Conservation (phyloP, 1,139 yeast species). For the Debaryomyces udenii region DNA sequence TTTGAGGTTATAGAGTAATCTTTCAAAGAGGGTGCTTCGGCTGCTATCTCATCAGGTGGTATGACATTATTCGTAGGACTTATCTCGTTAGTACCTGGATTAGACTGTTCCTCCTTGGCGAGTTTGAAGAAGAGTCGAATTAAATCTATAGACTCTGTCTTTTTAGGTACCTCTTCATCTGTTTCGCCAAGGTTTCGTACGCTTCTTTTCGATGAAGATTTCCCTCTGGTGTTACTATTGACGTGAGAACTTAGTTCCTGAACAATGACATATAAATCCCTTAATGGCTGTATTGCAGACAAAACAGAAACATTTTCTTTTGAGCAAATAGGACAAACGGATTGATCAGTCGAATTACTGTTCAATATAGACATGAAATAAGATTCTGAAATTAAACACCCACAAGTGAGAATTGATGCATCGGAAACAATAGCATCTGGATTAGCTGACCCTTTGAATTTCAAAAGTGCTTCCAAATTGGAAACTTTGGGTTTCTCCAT, state of each 20-base stretch:
- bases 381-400: constrained; percentile 67
- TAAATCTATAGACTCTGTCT: constrained; percentile 37
- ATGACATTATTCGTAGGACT: constrained; percentile 12
- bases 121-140: constrained; percentile 43
- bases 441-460: constrained; percentile 27
- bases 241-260: constrained; percentile 21
- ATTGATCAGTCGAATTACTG: constrained; percentile 14
- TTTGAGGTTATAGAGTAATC: not conserved
- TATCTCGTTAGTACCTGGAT: constrained; percentile 1
- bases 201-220: constrained; percentile 30
- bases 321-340: constrained; percentile 55
- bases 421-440: constrained; percentile 41
- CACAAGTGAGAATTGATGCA: constrained; percentile 65
- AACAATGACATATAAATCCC: constrained; percentile 50
- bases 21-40: not conserved
- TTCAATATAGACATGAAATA: constrained; percentile 26
- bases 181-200: constrained; percentile 19
- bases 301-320: constrained; percentile 35
- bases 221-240: constrained; percentile 18
- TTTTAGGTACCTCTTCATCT: constrained; percentile 27
- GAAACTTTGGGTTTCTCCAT: constrained; percentile 34
- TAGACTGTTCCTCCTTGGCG: constrained; percentile 41
- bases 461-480: constrained; percentile 33
- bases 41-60: not conserved
- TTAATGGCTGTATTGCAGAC: constrained; percentile 53